Evolutionary conservation across 1,139 yeast genomes (phyloP).

Genomic region (Protomyces arabidopsidicola): DNA sequence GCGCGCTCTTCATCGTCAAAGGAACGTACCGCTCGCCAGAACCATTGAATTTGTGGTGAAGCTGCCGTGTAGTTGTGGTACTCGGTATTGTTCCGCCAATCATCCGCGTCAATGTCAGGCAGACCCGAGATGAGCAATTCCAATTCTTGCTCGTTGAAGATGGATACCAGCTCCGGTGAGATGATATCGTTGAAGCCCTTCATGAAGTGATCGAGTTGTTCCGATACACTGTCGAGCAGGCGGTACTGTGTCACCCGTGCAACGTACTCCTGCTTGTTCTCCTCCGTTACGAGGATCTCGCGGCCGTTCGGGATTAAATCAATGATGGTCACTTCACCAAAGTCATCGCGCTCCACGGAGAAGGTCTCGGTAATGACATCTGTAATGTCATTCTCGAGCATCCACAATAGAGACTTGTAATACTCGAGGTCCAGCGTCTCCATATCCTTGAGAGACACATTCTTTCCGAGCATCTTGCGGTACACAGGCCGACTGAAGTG

Average conservation of each 20-base stretch:
- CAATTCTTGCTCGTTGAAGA: conserved; percentile 92
- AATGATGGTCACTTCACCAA: conserved; percentile 77
- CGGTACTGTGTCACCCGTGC: conserved; percentile 79
- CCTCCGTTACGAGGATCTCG: conserved; percentile 80
- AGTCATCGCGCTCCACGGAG: conserved; percentile 88
- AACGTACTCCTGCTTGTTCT: conserved; percentile 87
- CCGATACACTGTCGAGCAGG: conserved; percentile 73
- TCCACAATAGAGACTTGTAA: conserved; percentile 90
- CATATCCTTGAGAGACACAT: conserved; percentile 87
- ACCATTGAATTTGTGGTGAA: conserved; percentile 89
- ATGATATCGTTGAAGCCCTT: conserved; percentile 76
- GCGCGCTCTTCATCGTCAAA: conserved; percentile 94
- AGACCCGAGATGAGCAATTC: conserved; percentile 89
- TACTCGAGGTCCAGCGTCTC: conserved; percentile 90
- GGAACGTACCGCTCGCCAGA: conserved; percentile 96
- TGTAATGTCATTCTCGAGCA: conserved; percentile 90
- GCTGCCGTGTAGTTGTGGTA: conserved; percentile 81
- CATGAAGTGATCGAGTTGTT: conserved; percentile 80
- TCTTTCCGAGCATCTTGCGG: conserved; percentile 73
- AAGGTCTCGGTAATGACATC: conserved; percentile 96
- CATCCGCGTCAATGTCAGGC: conserved; percentile 92
- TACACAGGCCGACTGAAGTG: conserved; percentile 95
- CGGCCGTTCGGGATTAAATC: conserved; percentile 81
- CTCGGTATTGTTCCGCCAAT: conserved; percentile 83
- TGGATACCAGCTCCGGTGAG: conserved; percentile 77